Base-by-base conservation (phyloP, 768 basidiomycete genomes). In the Scleroderma bovista region DNA sequence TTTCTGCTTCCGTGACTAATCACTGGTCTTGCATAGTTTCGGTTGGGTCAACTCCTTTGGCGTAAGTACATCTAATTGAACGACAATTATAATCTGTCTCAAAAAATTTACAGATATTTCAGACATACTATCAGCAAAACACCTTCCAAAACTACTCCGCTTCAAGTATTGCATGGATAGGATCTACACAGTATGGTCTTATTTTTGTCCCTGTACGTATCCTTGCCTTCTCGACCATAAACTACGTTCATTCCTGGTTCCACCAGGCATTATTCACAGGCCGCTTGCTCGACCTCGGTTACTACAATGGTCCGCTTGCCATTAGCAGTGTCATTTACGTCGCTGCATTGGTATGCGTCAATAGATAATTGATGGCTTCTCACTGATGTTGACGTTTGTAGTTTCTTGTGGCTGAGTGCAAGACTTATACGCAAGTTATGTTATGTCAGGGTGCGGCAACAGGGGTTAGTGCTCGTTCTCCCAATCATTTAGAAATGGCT, bases 141-240 rank as follows among this genome's bases (percentile, higher is more conserved):
- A 58, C 59, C 23, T 52, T 63, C 22, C 45, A 53, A 36, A 39
- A 51, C 23, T 36, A 54, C 39, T 55, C 60, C 2, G 48, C 57
- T 17, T 60, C 58, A 31, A 47, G 52, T 19, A 61, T 63, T 33
- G 58, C 62, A 32, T 63, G 62, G 62, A 61, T 63, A 34, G 62
- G 62, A 20, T 55, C 62, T 6, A 54, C 59, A 22, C 62, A 63
- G 48, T 52, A 52, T 19, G 51, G 39, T 24, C 46, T 52, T 20
- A 42, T 52, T n/a, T 52, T 52, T 41, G 22, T 43, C 8, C 51
- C 51, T 16, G 51, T 52, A 42, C 24, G 51, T 47, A 22, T 17
- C 32, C 15, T 24, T n/a, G 3, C 7, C 10, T 46, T 3, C 44
- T n/a, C 26, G 7, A 9, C 8, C 55, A 83, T 80, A 82, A 47